Evolutionary conservation across 257 asterid genomes (phyloP).

Genomic region (Solanum pinnatisectum): DNA sequence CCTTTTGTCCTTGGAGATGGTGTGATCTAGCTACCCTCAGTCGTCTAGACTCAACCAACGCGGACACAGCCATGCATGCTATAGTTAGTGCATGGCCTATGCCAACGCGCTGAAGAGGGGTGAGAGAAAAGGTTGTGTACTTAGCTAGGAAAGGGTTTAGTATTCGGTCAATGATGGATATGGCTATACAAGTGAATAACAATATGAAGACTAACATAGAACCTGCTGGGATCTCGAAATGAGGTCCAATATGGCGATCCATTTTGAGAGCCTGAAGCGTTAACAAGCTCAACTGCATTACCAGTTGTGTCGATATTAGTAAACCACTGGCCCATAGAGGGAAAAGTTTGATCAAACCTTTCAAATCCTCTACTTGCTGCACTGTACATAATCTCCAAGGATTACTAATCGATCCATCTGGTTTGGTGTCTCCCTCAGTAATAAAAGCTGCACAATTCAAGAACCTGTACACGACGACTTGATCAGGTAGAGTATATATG

Average conservation of each 20-base stretch:
- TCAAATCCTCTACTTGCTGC: slow-evolving; percentile 54
- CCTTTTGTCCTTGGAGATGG: not conserved
- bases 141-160: slow-evolving; percentile 32
- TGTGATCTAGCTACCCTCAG: not conserved
- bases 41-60: slow-evolving; percentile 33
- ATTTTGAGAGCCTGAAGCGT: slow-evolving; percentile 55
- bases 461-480: slow-evolving; percentile 23
- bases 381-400: slow-evolving; percentile 45
- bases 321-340: slow-evolving; percentile 68
- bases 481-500: too few species aligned
- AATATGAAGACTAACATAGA: slow-evolving; percentile 46
- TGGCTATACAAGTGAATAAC: slow-evolving; percentile 34
- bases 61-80: slow-evolving; percentile 31
- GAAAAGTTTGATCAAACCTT: slow-evolving; percentile 39
- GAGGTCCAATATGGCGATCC: slow-evolving; percentile 44
- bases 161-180: slow-evolving; percentile 39
- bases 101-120: slow-evolving; percentile 52
- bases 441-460: slow-evolving; percentile 53
- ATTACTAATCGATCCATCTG: slow-evolving; percentile 4
- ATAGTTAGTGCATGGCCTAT: slow-evolving; percentile 35
- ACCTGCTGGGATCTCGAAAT: slow-evolving; percentile 55
- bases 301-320: slow-evolving; percentile 52
- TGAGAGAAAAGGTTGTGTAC: slow-evolving; percentile 21
- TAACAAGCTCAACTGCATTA: slow-evolving; percentile 40
- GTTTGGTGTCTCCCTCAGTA: slow-evolving; percentile 17